Evolutionary conservation across 2,329 filamentous ascomycete genomes (phyloP), one percentile per base, ranked within the genome.

Genomic region (Fusarium anguioides): DNA sequence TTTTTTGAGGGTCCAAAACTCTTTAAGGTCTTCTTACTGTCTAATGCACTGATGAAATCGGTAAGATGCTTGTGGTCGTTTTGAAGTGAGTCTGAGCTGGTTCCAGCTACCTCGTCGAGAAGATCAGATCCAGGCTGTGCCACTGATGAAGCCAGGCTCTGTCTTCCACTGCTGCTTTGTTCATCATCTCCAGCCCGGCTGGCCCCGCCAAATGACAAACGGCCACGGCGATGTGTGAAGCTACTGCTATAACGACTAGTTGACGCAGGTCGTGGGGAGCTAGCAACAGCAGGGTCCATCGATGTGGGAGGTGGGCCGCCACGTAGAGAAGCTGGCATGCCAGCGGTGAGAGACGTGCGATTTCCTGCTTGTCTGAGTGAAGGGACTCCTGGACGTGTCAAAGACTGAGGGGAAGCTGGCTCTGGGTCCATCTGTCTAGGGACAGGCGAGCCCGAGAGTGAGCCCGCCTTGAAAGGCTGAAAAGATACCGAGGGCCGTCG

Each of bases 381-480:
- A 55, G 80, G 82, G 20, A 85, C 75, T 6, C 81, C 83, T 8
- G 80, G 78, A 24, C 85, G 81, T 21, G 80, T 74, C 10, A 84
- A 73, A 1, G 86, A 87, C 41, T 83, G 81, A 4, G 87, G 85
- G 5, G 88, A 90, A 29, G 83, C 81, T 15, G 87, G 84, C 46
- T 87, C 86, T 15, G 79, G 76, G 14, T 87, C 85, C 4, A 78
- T 75, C 8, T 81, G 75, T 27, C 84, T 81, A 26, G 81, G 81
- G n/a, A 84, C 76, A 0, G 94, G 95, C 6, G 94, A 97, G 6
- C 92, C 93, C 4, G 94, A 97, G n/a, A 98, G 83, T 3, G 95
- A 96, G 12, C 95, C 95, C 15, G 94, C 93, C 79, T 99, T 99
- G 82, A 99, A 99, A 0, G 95, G 94, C 71, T 96, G 93, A 73